These are phyloP conservation scores for Lagenidium giganteum DNA, from an alignment of 352 stramenopile species.

Conservation along the genomic window DNA sequence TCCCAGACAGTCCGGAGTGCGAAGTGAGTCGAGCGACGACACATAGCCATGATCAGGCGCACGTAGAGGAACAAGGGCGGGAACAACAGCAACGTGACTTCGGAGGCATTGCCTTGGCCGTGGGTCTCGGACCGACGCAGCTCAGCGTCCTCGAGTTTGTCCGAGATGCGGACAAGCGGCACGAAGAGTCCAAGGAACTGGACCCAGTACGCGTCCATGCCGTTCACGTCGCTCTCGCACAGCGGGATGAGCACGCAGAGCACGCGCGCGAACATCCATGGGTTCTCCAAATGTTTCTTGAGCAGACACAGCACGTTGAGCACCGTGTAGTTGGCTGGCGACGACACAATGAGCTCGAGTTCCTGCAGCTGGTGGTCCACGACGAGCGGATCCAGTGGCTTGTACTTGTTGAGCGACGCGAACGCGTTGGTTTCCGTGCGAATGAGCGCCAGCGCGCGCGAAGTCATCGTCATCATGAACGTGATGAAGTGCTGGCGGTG, in stretches of 20 bases:
- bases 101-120: too few relatives aligned
- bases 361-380: too few relatives aligned
- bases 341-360: slow-evolving; percentile 17
- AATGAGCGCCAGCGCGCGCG: background rate
- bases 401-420: too few relatives aligned
- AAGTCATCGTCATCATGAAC: slow-evolving; percentile 23
- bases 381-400: too few relatives aligned
- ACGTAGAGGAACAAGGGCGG: slow-evolving; percentile 24
- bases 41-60: slow-evolving; percentile 25
- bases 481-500: slow-evolving; percentile 26
- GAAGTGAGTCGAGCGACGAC: slow-evolving; percentile 21
- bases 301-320: slow-evolving; percentile 30
- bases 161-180: slow-evolving; percentile 17
- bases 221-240: slow-evolving; percentile 16
- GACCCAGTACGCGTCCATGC: slow-evolving; percentile 23
- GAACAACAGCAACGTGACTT: slow-evolving; percentile 15
- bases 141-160: too few relatives aligned
- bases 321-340: slow-evolving; percentile 19
- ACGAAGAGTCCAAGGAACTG: slow-evolving; percentile 26
- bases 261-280: slow-evolving; percentile 22
- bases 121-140: too few relatives aligned
- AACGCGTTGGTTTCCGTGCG: slow-evolving; percentile 5
- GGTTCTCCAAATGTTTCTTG: slow-evolving; percentile 22
- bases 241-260: slow-evolving; percentile 28
- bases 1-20: slow-evolving; percentile 33